A percentile compares a stretch with the other conserved stretches of the same genome.
Conservation (phyloP, 2,329 filamentous ascomycete genomes). For the Elsinoe australis region DNA sequence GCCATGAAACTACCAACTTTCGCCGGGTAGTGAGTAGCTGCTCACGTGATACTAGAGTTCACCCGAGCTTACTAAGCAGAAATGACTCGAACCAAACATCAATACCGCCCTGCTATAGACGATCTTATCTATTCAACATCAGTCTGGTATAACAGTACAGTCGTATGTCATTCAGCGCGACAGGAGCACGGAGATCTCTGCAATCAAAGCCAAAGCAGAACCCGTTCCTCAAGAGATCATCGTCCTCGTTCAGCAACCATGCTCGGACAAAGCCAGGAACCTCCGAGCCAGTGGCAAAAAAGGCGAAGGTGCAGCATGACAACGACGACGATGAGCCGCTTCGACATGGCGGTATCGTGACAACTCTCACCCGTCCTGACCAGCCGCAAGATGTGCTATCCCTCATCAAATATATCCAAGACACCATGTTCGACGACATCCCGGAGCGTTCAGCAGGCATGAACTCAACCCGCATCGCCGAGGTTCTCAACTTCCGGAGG, state of each 20-base stretch:
- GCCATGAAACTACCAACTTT: too few species aligned
- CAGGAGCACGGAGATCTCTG: conserved; percentile 19
- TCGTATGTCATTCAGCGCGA: conserved; percentile 21
- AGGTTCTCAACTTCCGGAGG: conserved; percentile 55
- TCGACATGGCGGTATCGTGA: conserved; percentile 53
- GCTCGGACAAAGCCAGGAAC: conserved; percentile 31
- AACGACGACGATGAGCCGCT: conserved; percentile 41
- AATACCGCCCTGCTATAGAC: not conserved
- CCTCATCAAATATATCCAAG: conserved; percentile 52
- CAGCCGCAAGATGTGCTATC: conserved; percentile 49
- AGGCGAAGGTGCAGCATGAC: conserved; percentile 16
- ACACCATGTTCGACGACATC: conserved; percentile 56
- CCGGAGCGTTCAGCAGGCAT: conserved; percentile 54
- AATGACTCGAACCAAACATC: too few species aligned
- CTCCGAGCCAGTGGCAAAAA: conserved; percentile 20
- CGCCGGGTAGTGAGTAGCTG: too few species aligned
- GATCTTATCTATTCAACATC: not conserved
- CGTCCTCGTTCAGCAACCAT: conserved; percentile 30
- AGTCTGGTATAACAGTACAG: not conserved
- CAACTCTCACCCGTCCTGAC: conserved; percentile 52
- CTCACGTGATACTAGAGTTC: too few species aligned
- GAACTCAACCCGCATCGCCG: conserved; percentile 54
- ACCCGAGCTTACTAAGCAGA: too few species aligned
- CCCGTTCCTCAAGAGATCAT: conserved; percentile 21
- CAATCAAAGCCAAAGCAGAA: conserved; percentile 21